Base-by-base conservation (phyloP, 148 eudicot genomes). In the Vaccinium darrowii region DNA sequence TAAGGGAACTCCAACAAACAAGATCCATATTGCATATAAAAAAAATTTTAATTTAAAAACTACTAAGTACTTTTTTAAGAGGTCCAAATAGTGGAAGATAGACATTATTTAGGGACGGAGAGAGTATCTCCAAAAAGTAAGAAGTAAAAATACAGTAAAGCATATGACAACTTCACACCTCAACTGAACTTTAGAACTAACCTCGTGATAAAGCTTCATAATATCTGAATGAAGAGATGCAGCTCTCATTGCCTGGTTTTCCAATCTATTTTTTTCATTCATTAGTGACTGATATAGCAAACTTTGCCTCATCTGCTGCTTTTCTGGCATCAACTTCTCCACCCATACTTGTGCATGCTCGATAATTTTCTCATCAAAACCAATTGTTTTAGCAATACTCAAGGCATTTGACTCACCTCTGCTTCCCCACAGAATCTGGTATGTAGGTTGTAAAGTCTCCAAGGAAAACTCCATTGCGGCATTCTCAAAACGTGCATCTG, bases 381-480 rank as follows among this genome's bases (percentile, higher is more conserved):
- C 99, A 52, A 94, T 89, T 84, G 91, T 88, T 90, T 90, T 90
- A 82, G 99, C 99, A 91, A 96, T 94, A 86, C 85, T 92, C 82
- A 96, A 88, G 81, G 99, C 99, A 90, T 96, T 92, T 84, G 99
- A 95, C 81, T 94, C 95, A 86, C 99, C 99, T 82, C 88, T 86
- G 90, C 90, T 89, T 90, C 98, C 98, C 98, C 99, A 95, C 47
- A 93, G 86, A 86, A 96, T 93, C 87, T 90, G 91, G 91, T 92
- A 96, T 27, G 99, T 94, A 78, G 98, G 99, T 85, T 91, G 91
- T 82, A 96, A 87, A 25, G 94, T 95, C 82, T 94, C 94, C 86
- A 95, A 79, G 39, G 95, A 96, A 83, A 96, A 96, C 50, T 94
- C 99, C 98, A 95, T 95, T 16, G 98, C 99, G 54, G 99, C 99